Evolutionary conservation across 2,329 filamentous ascomycete genomes (phyloP).

Genomic region (Purpureocillium lavendulum): DNA sequence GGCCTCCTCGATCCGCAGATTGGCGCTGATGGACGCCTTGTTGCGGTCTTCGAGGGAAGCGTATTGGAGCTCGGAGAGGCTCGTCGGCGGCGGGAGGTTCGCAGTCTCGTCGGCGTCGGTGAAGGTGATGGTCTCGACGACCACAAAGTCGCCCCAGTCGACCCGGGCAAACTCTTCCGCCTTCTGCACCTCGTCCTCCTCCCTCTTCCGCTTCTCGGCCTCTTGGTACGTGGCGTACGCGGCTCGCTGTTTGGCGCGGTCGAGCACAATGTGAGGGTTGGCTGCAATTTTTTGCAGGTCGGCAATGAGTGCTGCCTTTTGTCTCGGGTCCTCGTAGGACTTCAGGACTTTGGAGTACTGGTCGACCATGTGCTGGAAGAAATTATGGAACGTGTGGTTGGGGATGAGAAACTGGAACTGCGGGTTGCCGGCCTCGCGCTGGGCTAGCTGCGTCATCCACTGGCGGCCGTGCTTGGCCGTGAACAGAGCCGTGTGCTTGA

Average conservation of each 20-base stretch:
- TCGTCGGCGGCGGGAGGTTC: conserved; percentile 81
- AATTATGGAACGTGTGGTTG: conserved; percentile 93
- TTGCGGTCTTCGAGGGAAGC: conserved; percentile 94
- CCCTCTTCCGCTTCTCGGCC: conserved; percentile 77
- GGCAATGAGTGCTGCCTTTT: conserved; percentile 62
- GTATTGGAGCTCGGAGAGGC: conserved; percentile 84
- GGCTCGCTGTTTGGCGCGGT: conserved; percentile 74
- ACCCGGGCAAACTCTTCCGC: conserved; percentile 71
- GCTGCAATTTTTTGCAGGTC: conserved; percentile 67
- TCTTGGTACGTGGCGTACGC: conserved; percentile 83
- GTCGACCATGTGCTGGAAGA: conserved; percentile 85
- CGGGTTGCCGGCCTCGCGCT: conserved; percentile 81
- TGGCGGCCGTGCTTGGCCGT: conserved; percentile 87
- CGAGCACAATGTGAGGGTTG: conserved; percentile 73
- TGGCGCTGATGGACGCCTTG: conserved; percentile 73
- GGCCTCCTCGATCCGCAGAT: conserved; percentile 86
- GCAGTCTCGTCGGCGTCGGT: conserved; percentile 79
- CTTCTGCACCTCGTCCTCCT: conserved; percentile 79
- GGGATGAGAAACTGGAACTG: conserved; percentile 95
- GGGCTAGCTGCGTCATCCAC: conserved; percentile 84
- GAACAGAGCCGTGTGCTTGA: conserved; percentile 76
- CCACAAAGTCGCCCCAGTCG: conserved; percentile 96
- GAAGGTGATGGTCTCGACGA: conserved; percentile 92
- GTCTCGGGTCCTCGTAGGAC: conserved; percentile 56
- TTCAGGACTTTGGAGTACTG: conserved; percentile 81